Evolutionary conservation across 371 early-diverging fungal genomes (phyloP), one percentile per base, ranked within the genome.

Genomic region (Coemansia sp.): DNA sequence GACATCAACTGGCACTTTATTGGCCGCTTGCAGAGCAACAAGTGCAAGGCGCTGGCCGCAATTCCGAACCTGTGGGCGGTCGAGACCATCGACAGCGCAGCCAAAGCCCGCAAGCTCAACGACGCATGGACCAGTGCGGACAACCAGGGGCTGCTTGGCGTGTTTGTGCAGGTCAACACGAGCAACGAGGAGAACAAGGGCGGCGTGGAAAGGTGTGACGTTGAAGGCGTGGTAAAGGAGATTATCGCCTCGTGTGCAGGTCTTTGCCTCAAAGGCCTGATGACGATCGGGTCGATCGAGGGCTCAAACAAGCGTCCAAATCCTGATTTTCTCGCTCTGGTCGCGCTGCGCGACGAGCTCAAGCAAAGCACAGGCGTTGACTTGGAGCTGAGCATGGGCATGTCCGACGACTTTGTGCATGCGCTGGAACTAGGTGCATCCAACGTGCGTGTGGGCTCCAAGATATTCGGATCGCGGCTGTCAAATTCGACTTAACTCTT

Each of bases 1-100:
- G 90, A 90, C 68, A 92, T 92, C 80, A 87, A 88, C 61, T 98
- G 98, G 98, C 98, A 98, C 80, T 98, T 96, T 75, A 96, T 96
- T 64, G 99, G 96, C 42, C 82, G 89, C 18, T 82, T 97, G 21
- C 98, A 98, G 81, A 90, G 90, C 71, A 98, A 98, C 89, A 98
- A 98, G 74, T 92, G 92, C 84, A 97, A 96, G 75, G 65, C 80
- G 2, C 85, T 98, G 42, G 82, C 82, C 9, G 91, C 81, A 0
- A 90, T 97, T 47, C 93, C 94, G 8, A 96, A 96, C 67, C 79
- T 97, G 33, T 94, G 82, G 82, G 90, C 89, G 12, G 91, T 96
- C 0, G 97, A 97, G 79, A 96, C 97, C 0, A 84, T 98, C 12
- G 95, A 95, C 67, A 86, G 89, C 62, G 72, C 59, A 16, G 93